Percentiles rank a stretch among this genome's conserved stretches.
phyloP scores from a whole-genome alignment of 345 rosid species.

The Pugionium cornutum region DNA sequence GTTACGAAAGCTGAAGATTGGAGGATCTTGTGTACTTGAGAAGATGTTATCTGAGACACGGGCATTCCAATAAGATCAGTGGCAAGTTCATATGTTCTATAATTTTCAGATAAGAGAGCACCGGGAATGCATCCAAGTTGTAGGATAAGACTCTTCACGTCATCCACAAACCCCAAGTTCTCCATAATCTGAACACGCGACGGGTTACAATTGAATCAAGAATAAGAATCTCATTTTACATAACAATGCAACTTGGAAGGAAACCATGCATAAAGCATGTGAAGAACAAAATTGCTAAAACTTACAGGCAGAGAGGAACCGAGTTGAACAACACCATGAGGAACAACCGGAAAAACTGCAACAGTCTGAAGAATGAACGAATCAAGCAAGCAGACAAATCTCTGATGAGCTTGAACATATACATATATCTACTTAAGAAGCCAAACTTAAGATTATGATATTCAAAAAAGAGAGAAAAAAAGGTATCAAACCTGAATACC shows the following conservation, averaged over 20 bases:
- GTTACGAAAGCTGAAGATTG: slow-evolving; percentile 38
- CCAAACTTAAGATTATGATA: neutral
- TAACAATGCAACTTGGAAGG: no score
- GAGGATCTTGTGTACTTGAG: slow-evolving; percentile 38
- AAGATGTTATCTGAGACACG: slow-evolving; percentile 45
- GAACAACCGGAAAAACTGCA: slow-evolving; percentile 76
- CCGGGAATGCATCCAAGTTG: slow-evolving; percentile 78
- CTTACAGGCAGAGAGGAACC: slow-evolving; percentile 83
- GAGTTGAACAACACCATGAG: slow-evolving; percentile 89
- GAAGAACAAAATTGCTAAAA: slow-evolving; percentile 6
- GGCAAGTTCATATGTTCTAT: slow-evolving; percentile 45
- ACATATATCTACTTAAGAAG: neutral
- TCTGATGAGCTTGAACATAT: neutral
- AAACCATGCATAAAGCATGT: no score
- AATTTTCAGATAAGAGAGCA: slow-evolving; percentile 60
- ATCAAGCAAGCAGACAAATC: neutral
- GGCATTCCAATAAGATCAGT: slow-evolving; percentile 51
- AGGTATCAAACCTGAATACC: slow-evolving; percentile 78
- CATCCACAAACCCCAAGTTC: slow-evolving; percentile 74
- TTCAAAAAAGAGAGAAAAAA: no score
- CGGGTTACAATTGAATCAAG: neutral
- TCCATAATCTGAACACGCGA: slow-evolving; percentile 67
- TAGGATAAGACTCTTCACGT: slow-evolving; percentile 67
- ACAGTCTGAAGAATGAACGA: slow-evolving; percentile 58
- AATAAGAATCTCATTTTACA: slow-evolving; percentile 12